Evolutionary conservation across 2,329 filamentous ascomycete genomes (phyloP).

Genomic region (Cordyceps pruinosa): DNA sequence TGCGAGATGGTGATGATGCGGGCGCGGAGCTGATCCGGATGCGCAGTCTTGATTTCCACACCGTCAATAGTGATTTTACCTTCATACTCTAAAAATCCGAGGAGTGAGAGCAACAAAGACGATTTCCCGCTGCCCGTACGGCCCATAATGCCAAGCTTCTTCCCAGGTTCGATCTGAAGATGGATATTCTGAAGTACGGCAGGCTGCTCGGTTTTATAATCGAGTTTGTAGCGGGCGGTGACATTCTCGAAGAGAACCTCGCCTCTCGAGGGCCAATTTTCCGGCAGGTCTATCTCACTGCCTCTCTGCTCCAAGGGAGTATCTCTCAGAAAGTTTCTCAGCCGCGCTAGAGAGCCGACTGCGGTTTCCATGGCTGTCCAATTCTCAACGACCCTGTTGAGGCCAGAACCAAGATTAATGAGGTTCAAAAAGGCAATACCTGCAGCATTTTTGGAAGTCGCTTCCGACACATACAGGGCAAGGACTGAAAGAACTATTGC

Average conservation of each 20-base stretch:
- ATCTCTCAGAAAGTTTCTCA: neutral
- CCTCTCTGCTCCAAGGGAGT: neutral
- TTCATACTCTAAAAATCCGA: conserved; percentile 60
- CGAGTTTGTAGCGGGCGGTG: neutral
- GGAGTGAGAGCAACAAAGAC: conserved; percentile 58
- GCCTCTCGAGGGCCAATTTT: neutral
- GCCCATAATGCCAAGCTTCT: conserved; percentile 61
- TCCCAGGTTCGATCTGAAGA: conserved; percentile 53
- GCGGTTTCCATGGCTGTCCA: neutral
- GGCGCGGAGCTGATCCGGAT: neutral
- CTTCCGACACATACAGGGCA: neutral
- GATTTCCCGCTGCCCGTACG: conserved; percentile 66
- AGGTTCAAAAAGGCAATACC: conserved; percentile 5
- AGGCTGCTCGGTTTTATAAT: neutral
- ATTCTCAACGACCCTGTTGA: neutral
- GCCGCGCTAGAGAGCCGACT: neutral
- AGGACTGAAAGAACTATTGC: neutral
- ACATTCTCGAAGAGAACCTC: neutral
- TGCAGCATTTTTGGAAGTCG: neutral
- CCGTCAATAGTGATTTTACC: conserved; percentile 60
- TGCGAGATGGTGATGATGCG: conserved; percentile 1
- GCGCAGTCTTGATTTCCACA: conserved; percentile 52
- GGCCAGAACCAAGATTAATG: neutral
- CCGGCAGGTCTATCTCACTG: neutral
- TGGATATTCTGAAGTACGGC: conserved; percentile 47